Evolutionary conservation across 768 basidiomycete species (phyloP).

Genomic region (Hypsizygus marmoreus): DNA sequence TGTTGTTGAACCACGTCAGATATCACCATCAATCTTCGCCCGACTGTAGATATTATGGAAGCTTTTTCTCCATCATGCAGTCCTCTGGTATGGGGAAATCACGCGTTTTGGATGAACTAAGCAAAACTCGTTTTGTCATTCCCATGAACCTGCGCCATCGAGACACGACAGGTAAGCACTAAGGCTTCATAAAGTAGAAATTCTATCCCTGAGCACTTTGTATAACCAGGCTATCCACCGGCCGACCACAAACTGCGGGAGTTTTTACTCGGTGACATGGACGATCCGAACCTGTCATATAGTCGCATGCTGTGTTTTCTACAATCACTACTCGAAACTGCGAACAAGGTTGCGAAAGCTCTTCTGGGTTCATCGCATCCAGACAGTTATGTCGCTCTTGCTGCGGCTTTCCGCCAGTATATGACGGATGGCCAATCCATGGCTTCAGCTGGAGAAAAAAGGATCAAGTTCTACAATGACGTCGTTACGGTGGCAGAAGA

Average conservation of each 20-base stretch:
- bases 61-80: slow-evolving; percentile 14
- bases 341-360: background rate
- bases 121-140: slow-evolving; percentile 13
- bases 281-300: too few relatives aligned
- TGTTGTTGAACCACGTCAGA: too few relatives aligned
- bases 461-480: background rate
- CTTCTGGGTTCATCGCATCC: background rate
- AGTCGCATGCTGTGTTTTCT: background rate
- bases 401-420: background rate
- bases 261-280: too few relatives aligned
- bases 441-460: background rate
- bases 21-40: too few relatives aligned
- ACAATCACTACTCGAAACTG: background rate
- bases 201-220: too few relatives aligned
- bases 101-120: slow-evolving; percentile 15
- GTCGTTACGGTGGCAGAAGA: slow-evolving; percentile 1
- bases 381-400: background rate
- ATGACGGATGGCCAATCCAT: slow-evolving; percentile 3
- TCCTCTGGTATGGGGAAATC: slow-evolving; percentile 22
- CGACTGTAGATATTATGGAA: too few relatives aligned
- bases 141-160: slow-evolving; percentile 16
- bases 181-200: too few relatives aligned
- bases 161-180: slow-evolving; percentile 5
- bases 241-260: background rate
- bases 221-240: background rate